Evolutionary conservation across 192 early-diverging fungal species (phyloP), one percentile per base, ranked within the genome.

Genomic region (Globomyces pollinis-pini): DNA sequence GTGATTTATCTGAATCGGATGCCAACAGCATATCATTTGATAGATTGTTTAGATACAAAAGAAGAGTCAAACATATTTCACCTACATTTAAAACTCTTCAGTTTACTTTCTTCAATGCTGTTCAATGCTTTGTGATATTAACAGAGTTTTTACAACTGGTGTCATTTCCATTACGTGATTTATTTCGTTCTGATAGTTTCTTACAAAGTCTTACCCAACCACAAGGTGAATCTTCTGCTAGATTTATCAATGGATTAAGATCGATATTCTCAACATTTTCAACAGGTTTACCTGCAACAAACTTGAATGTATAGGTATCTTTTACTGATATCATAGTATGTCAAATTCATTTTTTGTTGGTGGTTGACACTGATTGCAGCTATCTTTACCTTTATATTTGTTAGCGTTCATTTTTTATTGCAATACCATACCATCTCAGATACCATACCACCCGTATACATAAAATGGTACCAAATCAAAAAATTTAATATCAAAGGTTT

Each of bases 401-500:
- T 31, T 16, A 34, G 30, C 7, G 1, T 51, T 30, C 32, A 51
- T 26, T 51, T 16, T 33, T 16, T 51, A 2, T 51, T 34, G 32
- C 30, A 51, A 6, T 47, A 26, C 30, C 30, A 51, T 33, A 30
- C 28, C 6, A 9, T 24, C 8, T 16, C 32, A 5, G 50, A 51
- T 33, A 9, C 20, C 2, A 30, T 51, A 11, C 20, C 50, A 9
- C 18, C 20, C 2, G 33, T 12, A 18, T 30, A 33, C 16, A 28
- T 33, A 51, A 51, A 51, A 18, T n/a, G n/a, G n/a, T n/a, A n/a
- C n/a, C 16, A 33, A 30, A 51, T 34, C 28, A 51, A 51, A 20
- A 30, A 51, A 33, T 34, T 51, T 30, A 51, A 20, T n/a, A n/a
- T n/a, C n/a, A n/a, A n/a, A n/a, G n/a, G n/a, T n/a, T n/a, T n/a